phyloP scores from a whole-genome alignment of 169 alveolate genomes.

The Nephromyces sp. region DNA sequence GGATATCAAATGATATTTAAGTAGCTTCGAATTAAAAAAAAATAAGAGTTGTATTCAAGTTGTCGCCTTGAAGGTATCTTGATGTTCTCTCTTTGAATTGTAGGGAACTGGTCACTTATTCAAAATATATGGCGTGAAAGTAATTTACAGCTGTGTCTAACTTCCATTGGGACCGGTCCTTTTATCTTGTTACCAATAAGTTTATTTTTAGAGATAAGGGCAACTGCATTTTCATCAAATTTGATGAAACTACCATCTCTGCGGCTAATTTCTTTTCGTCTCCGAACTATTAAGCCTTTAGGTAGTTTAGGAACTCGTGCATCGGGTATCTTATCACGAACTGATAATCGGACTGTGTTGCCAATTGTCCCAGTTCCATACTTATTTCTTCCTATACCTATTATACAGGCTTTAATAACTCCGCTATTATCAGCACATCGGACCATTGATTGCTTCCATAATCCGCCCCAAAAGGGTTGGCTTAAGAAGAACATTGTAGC shows the following conservation, averaged over 20 bases:
- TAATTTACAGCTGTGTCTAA: conserved; percentile 32
- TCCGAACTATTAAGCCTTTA: conserved; percentile 40
- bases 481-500: too few relatives aligned
- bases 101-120: background rate
- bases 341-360: conserved; percentile 39
- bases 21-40: too few relatives aligned
- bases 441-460: conserved; percentile 50
- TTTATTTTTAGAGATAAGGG: conserved; percentile 36
- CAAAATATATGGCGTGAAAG: conserved; percentile 10
- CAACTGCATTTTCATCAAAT: conserved; percentile 48
- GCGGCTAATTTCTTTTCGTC: conserved; percentile 30
- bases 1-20: too few relatives aligned
- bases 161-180: conserved; percentile 47
- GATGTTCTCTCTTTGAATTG: too few relatives aligned
- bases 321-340: conserved; percentile 23
- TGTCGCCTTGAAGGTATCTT: too few relatives aligned
- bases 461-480: conserved; percentile 27
- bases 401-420: conserved; percentile 47
- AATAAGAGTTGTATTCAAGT: too few relatives aligned
- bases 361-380: conserved; percentile 47
- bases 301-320: conserved; percentile 43
- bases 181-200: conserved; percentile 34
- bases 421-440: conserved; percentile 50
- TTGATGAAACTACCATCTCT: conserved; percentile 47
- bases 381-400: conserved; percentile 38